Conservation (phyloP, 306 rosid species). For the Vigna reflexopilosa region DNA sequence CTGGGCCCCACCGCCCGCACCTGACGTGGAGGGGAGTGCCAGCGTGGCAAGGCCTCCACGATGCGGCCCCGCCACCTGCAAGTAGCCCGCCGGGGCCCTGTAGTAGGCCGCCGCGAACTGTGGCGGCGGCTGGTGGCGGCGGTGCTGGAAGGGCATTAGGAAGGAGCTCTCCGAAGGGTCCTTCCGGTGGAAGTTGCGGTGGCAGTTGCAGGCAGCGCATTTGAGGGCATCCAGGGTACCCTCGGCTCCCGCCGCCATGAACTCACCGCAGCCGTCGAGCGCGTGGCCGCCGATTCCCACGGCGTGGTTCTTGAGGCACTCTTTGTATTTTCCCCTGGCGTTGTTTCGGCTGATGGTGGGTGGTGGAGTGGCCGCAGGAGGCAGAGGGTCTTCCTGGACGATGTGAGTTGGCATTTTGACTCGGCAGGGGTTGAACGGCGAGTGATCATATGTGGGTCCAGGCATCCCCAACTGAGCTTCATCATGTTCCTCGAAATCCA, state of each 20-base stretch:
- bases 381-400: background rate
- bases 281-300: constrained; percentile 71
- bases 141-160: constrained; percentile 30
- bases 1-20: constrained; percentile 59
- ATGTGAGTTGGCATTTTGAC: constrained; percentile 42
- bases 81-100: constrained; percentile 67
- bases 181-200: constrained; percentile 90
- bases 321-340: constrained; percentile 58
- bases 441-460: constrained; percentile 43
- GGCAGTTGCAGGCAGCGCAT: constrained; percentile 91
- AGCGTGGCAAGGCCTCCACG: constrained; percentile 46
- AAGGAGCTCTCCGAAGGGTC: constrained; percentile 47
- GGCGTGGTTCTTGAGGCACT: constrained; percentile 85
- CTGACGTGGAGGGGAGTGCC: constrained; percentile 76
- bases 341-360: background rate
- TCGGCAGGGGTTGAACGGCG: constrained; percentile 50
- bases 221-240: constrained; percentile 72
- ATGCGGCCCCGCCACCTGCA: constrained; percentile 62
- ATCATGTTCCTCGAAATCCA: constrained; percentile 2
- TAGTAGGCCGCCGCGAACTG: constrained; percentile 69
- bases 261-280: constrained; percentile 86
- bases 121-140: constrained; percentile 37
- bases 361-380: constrained; percentile 36
- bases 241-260: constrained; percentile 64
- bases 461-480: background rate